Conservation (phyloP, 2,329 filamentous ascomycete genomes). For the Colletotrichum sp. region DNA sequence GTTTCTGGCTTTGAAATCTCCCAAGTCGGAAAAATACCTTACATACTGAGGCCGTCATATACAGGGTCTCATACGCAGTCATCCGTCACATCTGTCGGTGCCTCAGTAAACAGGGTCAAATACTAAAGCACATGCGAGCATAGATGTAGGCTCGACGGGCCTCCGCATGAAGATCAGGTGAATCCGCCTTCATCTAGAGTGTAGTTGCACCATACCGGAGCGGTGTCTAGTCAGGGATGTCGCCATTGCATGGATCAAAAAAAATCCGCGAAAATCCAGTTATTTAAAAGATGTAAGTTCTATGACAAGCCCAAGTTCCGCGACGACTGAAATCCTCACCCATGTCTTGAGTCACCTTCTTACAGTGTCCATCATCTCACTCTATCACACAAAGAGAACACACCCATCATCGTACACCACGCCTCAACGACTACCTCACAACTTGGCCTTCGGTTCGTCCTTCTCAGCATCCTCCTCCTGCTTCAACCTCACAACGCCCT, state of each 20-base stretch:
- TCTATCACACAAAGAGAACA: neutral
- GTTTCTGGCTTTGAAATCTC: neutral
- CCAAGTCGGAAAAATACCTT: accelerated
- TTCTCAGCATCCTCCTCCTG: conserved; percentile 40
- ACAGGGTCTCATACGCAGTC: neutral
- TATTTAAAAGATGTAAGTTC: neutral
- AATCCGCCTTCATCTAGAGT: neutral
- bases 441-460: conserved; percentile 35
- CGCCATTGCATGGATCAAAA: too few species aligned
- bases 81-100: neutral
- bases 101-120: accelerated
- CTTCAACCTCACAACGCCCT: conserved; percentile 59
- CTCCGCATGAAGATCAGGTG: accelerated
- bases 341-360: neutral
- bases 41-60: neutral
- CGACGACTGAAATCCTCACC: neutral
- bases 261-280: neutral
- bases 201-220: neutral
- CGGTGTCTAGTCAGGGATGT: too few species aligned
- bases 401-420: neutral
- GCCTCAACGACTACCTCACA: conserved; percentile 21
- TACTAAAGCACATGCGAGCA: accelerated
- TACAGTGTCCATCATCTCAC: neutral
- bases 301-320: neutral
- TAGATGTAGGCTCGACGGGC: accelerated